Evolutionary conservation across 192 early-diverging fungal genomes (phyloP).

Genomic region (Radiomyces spectabilis): DNA sequence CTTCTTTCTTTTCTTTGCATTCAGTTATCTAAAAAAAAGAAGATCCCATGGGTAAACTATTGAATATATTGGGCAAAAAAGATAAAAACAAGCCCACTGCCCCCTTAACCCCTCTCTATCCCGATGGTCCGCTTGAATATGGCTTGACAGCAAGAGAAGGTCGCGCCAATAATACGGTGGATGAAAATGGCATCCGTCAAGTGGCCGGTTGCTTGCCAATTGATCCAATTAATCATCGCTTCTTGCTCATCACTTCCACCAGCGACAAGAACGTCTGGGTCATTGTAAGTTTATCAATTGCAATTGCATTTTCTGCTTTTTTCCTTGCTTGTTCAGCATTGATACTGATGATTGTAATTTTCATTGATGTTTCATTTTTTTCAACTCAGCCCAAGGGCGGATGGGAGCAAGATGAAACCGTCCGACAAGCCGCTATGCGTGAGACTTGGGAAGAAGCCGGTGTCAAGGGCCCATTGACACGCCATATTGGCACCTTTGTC

Average conservation of each 20-base stretch:
- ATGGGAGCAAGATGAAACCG: slow-evolving; percentile 56
- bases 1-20: too few relatives aligned
- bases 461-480: slow-evolving; percentile 40
- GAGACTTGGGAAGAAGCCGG: slow-evolving; percentile 65
- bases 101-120: too few relatives aligned
- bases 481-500: slow-evolving; percentile 40
- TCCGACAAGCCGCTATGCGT: slow-evolving; percentile 43
- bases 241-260: slow-evolving; percentile 42
- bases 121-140: too few relatives aligned
- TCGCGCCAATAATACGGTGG: slow-evolving; percentile 6
- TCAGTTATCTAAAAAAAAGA: too few relatives aligned
- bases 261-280: slow-evolving; percentile 43
- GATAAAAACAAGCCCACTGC: too few relatives aligned
- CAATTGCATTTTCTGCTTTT: too few relatives aligned
- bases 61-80: too few relatives aligned
- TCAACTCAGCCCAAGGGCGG: slow-evolving; percentile 48
- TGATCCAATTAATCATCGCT: slow-evolving; percentile 31
- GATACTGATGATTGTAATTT: too few relatives aligned
- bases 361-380: background rate
- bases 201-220: slow-evolving; percentile 51
- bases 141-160: slow-evolving; percentile 18
- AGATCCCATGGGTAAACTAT: too few relatives aligned
- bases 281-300: slow-evolving; percentile 32
- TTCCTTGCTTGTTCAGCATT: too few relatives aligned
- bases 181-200: slow-evolving; percentile 22